Conservation (phyloP, 352 stramenopile genomes). For the Globisporangium alternatum region DNA sequence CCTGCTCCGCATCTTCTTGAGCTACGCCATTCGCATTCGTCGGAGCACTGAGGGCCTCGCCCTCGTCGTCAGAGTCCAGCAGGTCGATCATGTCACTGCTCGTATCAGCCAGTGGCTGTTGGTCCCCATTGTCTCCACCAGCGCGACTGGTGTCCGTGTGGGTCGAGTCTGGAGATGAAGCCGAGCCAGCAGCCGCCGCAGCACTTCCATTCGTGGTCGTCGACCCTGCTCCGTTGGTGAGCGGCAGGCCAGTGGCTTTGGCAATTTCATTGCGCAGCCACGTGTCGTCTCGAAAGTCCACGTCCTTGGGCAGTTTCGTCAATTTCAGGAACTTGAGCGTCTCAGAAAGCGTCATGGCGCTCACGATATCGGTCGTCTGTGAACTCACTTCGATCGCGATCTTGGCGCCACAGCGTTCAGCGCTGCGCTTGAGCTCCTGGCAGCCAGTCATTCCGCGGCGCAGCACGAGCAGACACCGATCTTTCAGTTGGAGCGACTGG, state of each 20-base stretch:
- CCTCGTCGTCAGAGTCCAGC: slow-evolving; percentile 52
- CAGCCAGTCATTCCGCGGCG: slow-evolving; percentile 66
- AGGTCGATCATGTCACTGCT: slow-evolving; percentile 58
- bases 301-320: slow-evolving; percentile 57
- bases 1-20: background rate
- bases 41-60: slow-evolving; percentile 4
- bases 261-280: slow-evolving; percentile 75
- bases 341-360: slow-evolving; percentile 50
- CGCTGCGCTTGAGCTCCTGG: slow-evolving; percentile 64
- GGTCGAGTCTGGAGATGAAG: slow-evolving; percentile 16
- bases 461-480: slow-evolving; percentile 66
- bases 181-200: slow-evolving; percentile 7
- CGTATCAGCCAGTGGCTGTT: slow-evolving; percentile 17
- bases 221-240: slow-evolving; percentile 9
- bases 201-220: background rate
- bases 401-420: slow-evolving; percentile 52
- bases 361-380: slow-evolving; percentile 78
- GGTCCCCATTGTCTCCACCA: slow-evolving; percentile 2
- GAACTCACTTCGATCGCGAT: slow-evolving; percentile 79
- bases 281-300: slow-evolving; percentile 64
- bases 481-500: slow-evolving; percentile 43
- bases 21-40: background rate
- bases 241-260: slow-evolving; percentile 37
- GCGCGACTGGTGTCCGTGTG: slow-evolving; percentile 22
- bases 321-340: slow-evolving; percentile 73